These are phyloP conservation scores for Daldinia sp. DNA, from an alignment of 2,329 filamentous ascomycete genomes.

Conservation along the genomic window DNA sequence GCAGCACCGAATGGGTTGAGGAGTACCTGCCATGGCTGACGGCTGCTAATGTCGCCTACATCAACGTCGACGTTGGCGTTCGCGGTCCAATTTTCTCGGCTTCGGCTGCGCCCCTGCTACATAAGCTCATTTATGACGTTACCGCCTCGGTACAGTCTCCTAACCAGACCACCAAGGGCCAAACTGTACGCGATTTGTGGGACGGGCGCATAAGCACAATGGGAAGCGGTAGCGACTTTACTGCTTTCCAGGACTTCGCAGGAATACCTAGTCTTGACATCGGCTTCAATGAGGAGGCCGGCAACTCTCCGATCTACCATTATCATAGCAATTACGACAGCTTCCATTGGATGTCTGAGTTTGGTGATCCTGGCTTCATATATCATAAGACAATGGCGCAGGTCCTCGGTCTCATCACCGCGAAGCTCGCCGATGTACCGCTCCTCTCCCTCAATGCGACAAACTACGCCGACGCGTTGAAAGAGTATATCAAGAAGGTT, in stretches of 20 bases:
- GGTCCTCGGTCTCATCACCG: constrained; percentile 71
- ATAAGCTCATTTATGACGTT: constrained; percentile 77
- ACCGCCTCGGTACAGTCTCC: constrained; percentile 74
- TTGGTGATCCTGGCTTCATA: constrained; percentile 75
- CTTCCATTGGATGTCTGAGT: constrained; percentile 88
- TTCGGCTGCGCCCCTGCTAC: constrained; percentile 79
- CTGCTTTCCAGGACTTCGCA: constrained; percentile 79
- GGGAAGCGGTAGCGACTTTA: constrained; percentile 80
- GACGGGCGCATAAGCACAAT: constrained; percentile 71
- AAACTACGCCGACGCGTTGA: constrained; percentile 72
- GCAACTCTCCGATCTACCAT: constrained; percentile 73
- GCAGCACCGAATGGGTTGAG: constrained; percentile 93
- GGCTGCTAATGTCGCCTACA: constrained; percentile 79
- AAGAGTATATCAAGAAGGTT: constrained; percentile 64
- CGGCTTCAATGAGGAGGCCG: constrained; percentile 62
- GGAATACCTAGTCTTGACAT: constrained; percentile 76
- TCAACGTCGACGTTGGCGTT: constrained; percentile 86
- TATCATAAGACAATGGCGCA: constrained; percentile 77
- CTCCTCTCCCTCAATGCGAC: constrained; percentile 73
- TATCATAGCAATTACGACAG: constrained; percentile 95
- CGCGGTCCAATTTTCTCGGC: constrained; percentile 72
- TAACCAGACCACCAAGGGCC: constrained; percentile 77
- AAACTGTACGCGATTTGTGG: constrained; percentile 78
- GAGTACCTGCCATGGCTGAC: constrained; percentile 86
- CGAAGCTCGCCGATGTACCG: constrained; percentile 70